Percentiles rank a stretch among this genome's conserved stretches.
These are phyloP conservation scores for Mycena galopus DNA, from an alignment of 768 basidiomycete genomes.

Conservation along the genomic window DNA sequence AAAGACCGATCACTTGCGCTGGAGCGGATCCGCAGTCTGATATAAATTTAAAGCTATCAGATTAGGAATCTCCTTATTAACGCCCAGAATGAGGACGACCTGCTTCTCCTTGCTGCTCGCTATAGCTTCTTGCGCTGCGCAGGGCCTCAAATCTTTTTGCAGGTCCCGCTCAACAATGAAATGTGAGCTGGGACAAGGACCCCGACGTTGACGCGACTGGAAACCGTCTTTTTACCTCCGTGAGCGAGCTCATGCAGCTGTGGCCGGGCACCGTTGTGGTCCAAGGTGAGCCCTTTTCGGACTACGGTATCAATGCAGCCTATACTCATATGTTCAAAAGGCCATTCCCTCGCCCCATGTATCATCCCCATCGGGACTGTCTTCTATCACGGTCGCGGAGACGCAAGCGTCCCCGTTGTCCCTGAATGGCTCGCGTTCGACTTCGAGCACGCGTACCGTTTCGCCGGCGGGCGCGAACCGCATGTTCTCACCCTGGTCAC, in stretches of 20 bases:
- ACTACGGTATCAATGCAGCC: background rate
- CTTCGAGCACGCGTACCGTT: conserved; percentile 24
- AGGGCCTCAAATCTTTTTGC: background rate
- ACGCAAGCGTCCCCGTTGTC: background rate
- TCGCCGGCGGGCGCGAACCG: conserved; percentile 3
- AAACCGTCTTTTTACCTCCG: conserved; percentile 27
- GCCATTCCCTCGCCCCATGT: conserved; percentile 16
- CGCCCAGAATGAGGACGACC: background rate
- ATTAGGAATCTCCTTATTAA: background rate
- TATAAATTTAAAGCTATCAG: background rate
- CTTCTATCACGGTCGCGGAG: conserved; percentile 24
- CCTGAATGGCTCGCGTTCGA: conserved; percentile 29
- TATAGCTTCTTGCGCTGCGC: background rate
- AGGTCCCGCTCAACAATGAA: background rate
- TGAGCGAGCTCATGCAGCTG: conserved; percentile 26
- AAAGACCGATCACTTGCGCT: background rate
- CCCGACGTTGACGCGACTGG: conserved; percentile 21
- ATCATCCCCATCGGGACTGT: conserved; percentile 22
- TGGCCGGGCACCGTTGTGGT: conserved; percentile 19
- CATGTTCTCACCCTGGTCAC: conserved; percentile 21
- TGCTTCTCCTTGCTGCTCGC: background rate
- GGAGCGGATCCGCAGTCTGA: background rate
- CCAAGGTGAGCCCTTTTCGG: background rate
- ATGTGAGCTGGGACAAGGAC: conserved; percentile 20
- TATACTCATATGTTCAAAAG: background rate